A percentile compares a stretch with the other conserved stretches of the same genome.
Conservation (phyloP, 768 basidiomycete species). For the Thelephora aurantiotincta region DNA sequence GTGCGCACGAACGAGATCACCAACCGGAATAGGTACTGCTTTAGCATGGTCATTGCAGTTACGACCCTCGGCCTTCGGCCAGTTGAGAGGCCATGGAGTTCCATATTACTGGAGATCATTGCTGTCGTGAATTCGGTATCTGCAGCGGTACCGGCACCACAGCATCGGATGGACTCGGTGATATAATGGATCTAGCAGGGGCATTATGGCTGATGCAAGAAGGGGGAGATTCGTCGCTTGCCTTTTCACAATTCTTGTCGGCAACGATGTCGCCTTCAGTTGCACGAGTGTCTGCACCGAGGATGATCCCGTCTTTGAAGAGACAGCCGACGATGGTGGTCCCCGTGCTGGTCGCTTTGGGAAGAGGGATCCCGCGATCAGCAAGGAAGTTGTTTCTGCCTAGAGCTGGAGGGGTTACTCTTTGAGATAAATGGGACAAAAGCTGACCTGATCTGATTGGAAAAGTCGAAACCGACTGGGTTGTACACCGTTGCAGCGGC, state of each 20-base stretch:
- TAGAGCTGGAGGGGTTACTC: background rate
- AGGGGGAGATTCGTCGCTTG: conserved; percentile 2
- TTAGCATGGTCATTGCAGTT: conserved; percentile 98
- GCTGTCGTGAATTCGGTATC: conserved; percentile 95
- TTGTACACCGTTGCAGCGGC: conserved; percentile 29
- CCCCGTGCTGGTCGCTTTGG: conserved; percentile 84
- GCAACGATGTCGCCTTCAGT: conserved; percentile 91
- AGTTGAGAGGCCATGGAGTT: conserved; percentile 80
- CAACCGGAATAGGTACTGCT: conserved; percentile 88
- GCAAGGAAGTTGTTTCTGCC: conserved; percentile 59
- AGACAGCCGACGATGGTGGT: conserved; percentile 97
- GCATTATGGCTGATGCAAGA: background rate
- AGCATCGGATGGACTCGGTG: conserved; percentile 89
- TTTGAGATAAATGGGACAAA: background rate
- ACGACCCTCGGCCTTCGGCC: conserved; percentile 89
- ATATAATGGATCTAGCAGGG: conserved; percentile 82
- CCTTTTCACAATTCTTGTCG: conserved; percentile 99
- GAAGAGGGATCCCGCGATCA: conserved; percentile 56
- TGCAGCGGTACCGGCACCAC: conserved; percentile 98
- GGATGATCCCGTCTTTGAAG: conserved; percentile 82
- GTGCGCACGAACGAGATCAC: conserved; percentile 10
- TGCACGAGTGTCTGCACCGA: conserved; percentile 94
- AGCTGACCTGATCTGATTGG: conserved; percentile 51
- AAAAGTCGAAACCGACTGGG: conserved; percentile 61
- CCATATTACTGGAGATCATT: conserved; percentile 91